Evolutionary conservation across 139 green algal genomes (phyloP), one percentile per base, ranked within the genome.

Genomic region (Micractinium sp.): DNA sequence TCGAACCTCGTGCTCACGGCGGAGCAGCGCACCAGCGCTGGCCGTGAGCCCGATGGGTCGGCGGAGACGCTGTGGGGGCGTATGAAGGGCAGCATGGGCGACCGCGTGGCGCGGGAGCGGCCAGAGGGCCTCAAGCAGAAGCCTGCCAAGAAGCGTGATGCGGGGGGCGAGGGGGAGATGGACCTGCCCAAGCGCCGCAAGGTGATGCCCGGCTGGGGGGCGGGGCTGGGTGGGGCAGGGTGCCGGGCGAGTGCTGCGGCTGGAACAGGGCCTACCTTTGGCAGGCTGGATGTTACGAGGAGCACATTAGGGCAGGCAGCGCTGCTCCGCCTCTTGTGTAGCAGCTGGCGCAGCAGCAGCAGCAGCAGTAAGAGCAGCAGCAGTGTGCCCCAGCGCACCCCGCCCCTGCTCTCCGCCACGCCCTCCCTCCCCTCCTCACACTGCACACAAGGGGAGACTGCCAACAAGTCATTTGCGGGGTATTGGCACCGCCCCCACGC

Each of bases 1-100:
- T 98, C 98, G 18, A 97, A 95, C 87, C 93, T 99, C 2, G 98
- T 99, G 90, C 95, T 99, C 23, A 99, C 97, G 0, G 95, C 96
- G 2, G 97, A 99, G 81, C 96, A 93, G 56, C 95, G 96, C 47
- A 96, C 93, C 22, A 92, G 97, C 22, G 96, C 95, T 20, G 93
- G 91, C 16, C 90, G 93, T 35, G 98, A 99, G 91, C 98, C 98
- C 13, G 97, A 95, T 61, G 98, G 98, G 25, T 96, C 98, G 89
- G 95, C 97, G 23, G 96, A 98, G 87, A 95, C 96, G 36, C 95
- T 99, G 19, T 96, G 92, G 91, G 96, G 95, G 0, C 92, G 93
- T 25, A 97, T 98, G 92, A 88, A 94, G 36, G 91, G 92, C 25
- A 96, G 92, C 25, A 99, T 99, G 94, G 98, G 98, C 19, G 98